A percentile compares a stretch with the other conserved stretches of the same genome.
phyloP scores from a whole-genome alignment of 2,329 filamentous ascomycete species.

The Scytalidium lignicola region DNA sequence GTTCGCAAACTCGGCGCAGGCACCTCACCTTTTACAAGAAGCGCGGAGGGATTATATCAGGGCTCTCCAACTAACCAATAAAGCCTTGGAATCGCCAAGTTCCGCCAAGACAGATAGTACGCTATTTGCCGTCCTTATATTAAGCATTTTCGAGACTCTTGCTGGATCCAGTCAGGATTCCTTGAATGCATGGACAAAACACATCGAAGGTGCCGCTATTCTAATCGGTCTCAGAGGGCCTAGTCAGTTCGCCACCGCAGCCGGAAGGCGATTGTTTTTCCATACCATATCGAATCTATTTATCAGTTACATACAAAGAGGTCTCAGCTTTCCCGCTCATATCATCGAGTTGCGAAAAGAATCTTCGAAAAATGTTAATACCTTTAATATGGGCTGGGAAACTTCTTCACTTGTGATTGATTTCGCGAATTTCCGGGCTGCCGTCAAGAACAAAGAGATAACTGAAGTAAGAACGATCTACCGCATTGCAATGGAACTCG shows the following conservation, averaged over 20 bases:
- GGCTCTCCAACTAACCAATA: slow-evolving; percentile 43
- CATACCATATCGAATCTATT: slow-evolving; percentile 47
- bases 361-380: slow-evolving; percentile 31
- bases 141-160: slow-evolving; percentile 48
- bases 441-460: slow-evolving; percentile 14
- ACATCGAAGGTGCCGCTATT: slow-evolving; percentile 47
- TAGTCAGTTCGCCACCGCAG: slow-evolving; percentile 39
- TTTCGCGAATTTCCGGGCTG: slow-evolving; percentile 19
- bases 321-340: slow-evolving; percentile 41
- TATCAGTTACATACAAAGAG: slow-evolving; percentile 45
- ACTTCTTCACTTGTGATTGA: slow-evolving; percentile 37
- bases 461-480: background rate
- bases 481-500: background rate
- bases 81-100: slow-evolving; percentile 38
- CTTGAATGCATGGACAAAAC: slow-evolving; percentile 46
- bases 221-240: slow-evolving; percentile 43
- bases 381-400: slow-evolving; percentile 34
- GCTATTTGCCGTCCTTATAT: slow-evolving; percentile 46
- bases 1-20: slow-evolving; percentile 32
- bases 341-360: slow-evolving; percentile 41
- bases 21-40: slow-evolving; percentile 36
- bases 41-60: slow-evolving; percentile 45
- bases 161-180: slow-evolving; percentile 40
- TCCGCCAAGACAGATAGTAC: slow-evolving; percentile 46
- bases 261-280: slow-evolving; percentile 47